Conservation (phyloP, 1,139 yeast genomes). For the Scheffersomyces quercinus region DNA sequence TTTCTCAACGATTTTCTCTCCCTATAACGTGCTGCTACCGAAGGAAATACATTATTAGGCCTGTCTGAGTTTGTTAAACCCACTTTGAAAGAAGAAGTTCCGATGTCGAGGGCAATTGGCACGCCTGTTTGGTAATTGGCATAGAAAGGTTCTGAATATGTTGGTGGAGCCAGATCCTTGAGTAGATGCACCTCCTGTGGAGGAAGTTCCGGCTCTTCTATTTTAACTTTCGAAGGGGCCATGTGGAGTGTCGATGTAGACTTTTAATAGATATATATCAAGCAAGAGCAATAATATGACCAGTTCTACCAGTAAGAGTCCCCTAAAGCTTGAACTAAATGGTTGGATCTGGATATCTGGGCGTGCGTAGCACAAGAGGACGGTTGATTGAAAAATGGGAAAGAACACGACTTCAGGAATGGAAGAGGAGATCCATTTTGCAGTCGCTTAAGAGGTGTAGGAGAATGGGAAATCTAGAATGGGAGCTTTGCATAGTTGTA, state of each 20-base stretch:
- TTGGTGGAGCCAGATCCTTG: conserved; percentile 44
- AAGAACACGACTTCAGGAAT: no score
- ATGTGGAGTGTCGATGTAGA: not conserved
- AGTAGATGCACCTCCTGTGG: conserved; percentile 55
- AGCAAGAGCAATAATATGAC: no score
- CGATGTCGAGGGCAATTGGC: conserved; percentile 85
- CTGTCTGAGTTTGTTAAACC: conserved; percentile 58
- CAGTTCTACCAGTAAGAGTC: no score
- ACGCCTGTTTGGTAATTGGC: conserved; percentile 50
- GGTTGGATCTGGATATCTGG: no score
- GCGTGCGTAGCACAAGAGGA: no score
- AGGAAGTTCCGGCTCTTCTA: conserved; percentile 32
- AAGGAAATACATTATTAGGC: conserved; percentile 72
- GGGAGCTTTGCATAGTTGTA: no score
- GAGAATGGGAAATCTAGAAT: no score
- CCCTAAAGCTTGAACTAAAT: no score
- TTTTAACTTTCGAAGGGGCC: conserved; percentile 19
- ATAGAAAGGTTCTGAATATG: conserved; percentile 51
- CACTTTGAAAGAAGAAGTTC: conserved; percentile 66
- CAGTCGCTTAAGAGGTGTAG: no score
- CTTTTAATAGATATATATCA: no score
- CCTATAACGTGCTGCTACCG: conserved; percentile 69
- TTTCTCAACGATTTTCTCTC: conserved; percentile 70
- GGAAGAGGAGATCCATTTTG: no score
- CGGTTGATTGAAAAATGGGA: no score